A percentile compares a stretch with the other conserved stretches of the same genome.
Evolutionary conservation across 352 stramenopile genomes (phyloP).

Genomic region (Aphanomyces stellatus): DNA sequence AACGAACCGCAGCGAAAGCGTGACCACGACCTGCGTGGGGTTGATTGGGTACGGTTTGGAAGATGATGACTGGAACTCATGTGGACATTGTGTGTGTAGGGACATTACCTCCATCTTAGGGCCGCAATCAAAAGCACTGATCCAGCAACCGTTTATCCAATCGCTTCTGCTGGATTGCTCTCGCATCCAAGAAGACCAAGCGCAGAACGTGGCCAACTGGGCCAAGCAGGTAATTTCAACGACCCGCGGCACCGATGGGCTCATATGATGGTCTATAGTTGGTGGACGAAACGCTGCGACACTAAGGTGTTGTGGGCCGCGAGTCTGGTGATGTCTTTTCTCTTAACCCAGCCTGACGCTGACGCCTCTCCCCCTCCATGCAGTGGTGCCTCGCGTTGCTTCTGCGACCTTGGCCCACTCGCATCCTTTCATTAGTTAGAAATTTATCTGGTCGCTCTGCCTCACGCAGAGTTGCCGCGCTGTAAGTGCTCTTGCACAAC

Average conservation of each 20-base stretch:
- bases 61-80: too few species aligned
- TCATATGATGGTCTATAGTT: background rate
- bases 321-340: background rate
- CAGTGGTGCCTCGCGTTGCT: background rate
- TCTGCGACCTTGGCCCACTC: background rate
- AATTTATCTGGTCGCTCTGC: too few species aligned
- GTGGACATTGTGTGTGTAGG: constrained; percentile 31
- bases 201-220: constrained; percentile 60
- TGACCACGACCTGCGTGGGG: constrained; percentile 88
- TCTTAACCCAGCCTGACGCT: background rate
- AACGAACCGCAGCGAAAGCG: constrained; percentile 74
- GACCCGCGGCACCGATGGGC: background rate
- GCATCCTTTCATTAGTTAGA: too few species aligned
- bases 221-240: constrained; percentile 44
- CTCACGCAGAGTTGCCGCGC: background rate
- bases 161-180: constrained; percentile 66
- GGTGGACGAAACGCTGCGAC: background rate
- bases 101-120: constrained; percentile 77
- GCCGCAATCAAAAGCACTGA: constrained; percentile 46
- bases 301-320: background rate
- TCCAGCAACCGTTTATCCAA: constrained; percentile 61
- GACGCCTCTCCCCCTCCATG: background rate
- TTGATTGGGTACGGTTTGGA: constrained; percentile 73
- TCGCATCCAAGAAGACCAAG: constrained; percentile 55
- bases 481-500: background rate